Conservation (phyloP, 2,329 filamentous ascomycete genomes). For the Orbilia blumenaviensis region DNA sequence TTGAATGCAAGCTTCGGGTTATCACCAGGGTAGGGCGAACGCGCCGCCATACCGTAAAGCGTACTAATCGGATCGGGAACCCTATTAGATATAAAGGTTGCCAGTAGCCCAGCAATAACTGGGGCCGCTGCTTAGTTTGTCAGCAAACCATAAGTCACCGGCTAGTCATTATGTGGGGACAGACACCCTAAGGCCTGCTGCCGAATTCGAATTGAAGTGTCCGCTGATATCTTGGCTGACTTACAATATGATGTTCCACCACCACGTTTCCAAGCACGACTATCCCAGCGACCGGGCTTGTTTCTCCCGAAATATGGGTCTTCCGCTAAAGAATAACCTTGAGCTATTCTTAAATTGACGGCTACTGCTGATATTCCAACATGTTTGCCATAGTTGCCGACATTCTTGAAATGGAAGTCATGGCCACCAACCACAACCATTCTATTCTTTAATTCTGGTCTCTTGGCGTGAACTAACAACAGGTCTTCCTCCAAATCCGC, state of each 20-base stretch:
- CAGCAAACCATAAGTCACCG: too few relatives aligned
- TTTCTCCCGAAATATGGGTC: neutral
- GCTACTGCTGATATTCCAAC: neutral
- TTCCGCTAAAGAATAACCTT: neutral
- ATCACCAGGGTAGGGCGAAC: too few relatives aligned
- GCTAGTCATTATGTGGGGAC: too few relatives aligned
- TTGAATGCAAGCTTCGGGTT: too few relatives aligned
- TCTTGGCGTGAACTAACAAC: neutral
- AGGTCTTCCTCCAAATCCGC: neutral
- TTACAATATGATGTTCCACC: neutral
- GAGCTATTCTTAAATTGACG: neutral
- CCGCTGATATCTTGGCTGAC: neutral
- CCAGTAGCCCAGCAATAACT: too few relatives aligned
- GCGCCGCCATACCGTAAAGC: too few relatives aligned
- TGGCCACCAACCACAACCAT: constrained; percentile 12
- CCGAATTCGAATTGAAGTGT: too few relatives aligned
- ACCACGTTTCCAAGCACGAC: neutral
- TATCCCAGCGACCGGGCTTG: neutral
- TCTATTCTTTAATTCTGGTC: neutral
- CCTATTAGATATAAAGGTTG: too few relatives aligned
- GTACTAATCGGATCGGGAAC: too few relatives aligned
- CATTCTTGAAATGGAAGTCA: neutral
- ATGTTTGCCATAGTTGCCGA: neutral
- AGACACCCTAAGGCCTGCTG: too few relatives aligned
- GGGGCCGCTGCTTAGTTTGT: too few relatives aligned